Evolutionary conservation across 2,329 filamentous ascomycete species (phyloP).

Genomic region (Aspergillus pseudonomiae): DNA sequence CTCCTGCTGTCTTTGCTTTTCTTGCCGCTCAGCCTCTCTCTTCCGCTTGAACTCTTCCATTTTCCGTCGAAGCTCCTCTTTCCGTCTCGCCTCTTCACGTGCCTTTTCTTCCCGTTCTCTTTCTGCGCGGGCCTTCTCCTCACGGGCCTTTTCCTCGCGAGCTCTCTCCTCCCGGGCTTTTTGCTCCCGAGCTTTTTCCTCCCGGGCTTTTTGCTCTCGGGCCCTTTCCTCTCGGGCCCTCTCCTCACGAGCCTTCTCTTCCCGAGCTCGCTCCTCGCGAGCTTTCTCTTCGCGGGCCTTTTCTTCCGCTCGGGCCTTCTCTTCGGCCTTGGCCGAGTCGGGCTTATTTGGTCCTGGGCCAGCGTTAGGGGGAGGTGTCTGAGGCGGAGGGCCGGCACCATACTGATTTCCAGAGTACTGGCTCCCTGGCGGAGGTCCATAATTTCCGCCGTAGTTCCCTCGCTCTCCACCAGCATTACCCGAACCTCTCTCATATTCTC

Average conservation of each 20-base stretch:
- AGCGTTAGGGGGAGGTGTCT: slow-evolving; percentile 26
- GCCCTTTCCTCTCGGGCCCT: background rate
- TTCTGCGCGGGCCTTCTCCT: background rate
- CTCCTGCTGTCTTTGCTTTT: slow-evolving; percentile 43
- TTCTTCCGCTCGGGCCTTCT: slow-evolving; percentile 21
- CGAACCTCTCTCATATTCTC: slow-evolving; percentile 29
- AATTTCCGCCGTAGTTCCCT: slow-evolving; percentile 32
- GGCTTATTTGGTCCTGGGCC: slow-evolving; percentile 18
- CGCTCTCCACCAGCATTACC: slow-evolving; percentile 30
- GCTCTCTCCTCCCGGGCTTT: background rate
- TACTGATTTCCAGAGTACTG: slow-evolving; percentile 41
- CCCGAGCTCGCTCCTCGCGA: background rate
- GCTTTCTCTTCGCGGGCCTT: background rate
- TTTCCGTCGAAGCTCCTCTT: slow-evolving; percentile 41
- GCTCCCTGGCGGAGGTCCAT: slow-evolving; percentile 32
- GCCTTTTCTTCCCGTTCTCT: slow-evolving; percentile 24
- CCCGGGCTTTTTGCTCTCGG: background rate
- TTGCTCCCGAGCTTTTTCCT: background rate
- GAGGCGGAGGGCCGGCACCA: slow-evolving; percentile 32
- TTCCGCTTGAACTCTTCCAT: slow-evolving; percentile 43
- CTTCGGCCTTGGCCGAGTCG: slow-evolving; percentile 21
- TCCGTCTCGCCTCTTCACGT: slow-evolving; percentile 37
- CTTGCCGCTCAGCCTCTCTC: slow-evolving; percentile 40
- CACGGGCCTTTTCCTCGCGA: background rate
- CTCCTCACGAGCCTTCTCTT: background rate